Conservation (phyloP, 352 stramenopile species). For the Blastocystis hominis region DNA sequence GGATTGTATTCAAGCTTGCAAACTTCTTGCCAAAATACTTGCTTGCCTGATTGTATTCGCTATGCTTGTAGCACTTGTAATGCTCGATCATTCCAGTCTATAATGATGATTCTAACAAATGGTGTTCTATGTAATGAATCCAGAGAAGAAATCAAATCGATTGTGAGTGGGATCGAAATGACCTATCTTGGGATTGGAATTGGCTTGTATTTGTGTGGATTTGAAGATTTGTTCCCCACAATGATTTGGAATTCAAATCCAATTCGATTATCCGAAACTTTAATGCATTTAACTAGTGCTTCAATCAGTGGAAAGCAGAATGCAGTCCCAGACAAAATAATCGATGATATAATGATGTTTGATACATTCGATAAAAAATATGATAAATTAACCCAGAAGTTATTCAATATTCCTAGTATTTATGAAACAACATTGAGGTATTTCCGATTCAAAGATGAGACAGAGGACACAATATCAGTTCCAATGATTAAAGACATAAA, state of each 20-base stretch:
- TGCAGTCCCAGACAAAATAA: not conserved
- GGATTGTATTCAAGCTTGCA: not conserved
- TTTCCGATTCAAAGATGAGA: not conserved
- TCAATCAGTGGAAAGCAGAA: not conserved
- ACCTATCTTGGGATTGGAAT: not conserved
- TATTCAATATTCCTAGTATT: too few relatives aligned
- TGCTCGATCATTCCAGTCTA: too few relatives aligned
- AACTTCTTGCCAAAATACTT: not conserved
- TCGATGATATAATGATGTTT: not conserved
- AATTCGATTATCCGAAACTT: not conserved
- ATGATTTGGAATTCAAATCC: conserved; percentile 31
- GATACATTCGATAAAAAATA: not conserved
- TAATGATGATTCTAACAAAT: conserved; percentile 21
- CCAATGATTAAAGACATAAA: not conserved
- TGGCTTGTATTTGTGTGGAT: not conserved
- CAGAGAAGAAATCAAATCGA: too few relatives aligned
- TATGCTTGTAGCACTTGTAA: too few relatives aligned
- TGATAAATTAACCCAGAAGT: not conserved
- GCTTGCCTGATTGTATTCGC: too few relatives aligned
- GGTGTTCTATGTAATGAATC: too few relatives aligned
- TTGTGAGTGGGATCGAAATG: too few relatives aligned
- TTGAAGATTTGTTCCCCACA: too few relatives aligned
- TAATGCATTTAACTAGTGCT: not conserved
- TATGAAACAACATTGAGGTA: not conserved
- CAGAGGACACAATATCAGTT: not conserved